A percentile compares a stretch with the other conserved stretches of the same genome.
These are phyloP conservation scores for Odontarrhena argentea DNA, from an alignment of 345 rosid genomes.

Conservation along the genomic window DNA sequence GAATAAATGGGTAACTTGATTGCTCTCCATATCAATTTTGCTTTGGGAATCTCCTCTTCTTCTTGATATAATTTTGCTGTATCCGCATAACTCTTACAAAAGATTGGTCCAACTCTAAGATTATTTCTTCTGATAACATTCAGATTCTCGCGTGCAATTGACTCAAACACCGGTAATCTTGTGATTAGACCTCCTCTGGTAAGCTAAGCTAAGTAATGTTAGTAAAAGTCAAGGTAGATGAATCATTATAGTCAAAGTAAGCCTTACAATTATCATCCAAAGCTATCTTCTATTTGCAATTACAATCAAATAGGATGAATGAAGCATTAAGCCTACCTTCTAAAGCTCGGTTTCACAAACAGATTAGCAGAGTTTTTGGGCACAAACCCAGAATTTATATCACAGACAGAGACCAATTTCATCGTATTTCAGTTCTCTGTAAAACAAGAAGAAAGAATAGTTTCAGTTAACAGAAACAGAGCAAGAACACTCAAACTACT, in stretches of 20 bases:
- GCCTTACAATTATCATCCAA: background rate
- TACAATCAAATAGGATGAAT: background rate
- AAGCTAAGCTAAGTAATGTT: constrained; percentile 37
- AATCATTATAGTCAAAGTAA: constrained; percentile 16
- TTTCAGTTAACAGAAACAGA: constrained; percentile 16
- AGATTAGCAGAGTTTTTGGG: constrained; percentile 12
- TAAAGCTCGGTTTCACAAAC: constrained; percentile 18
- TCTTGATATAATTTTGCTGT: constrained; percentile 30
- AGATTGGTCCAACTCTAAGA: constrained; percentile 23
- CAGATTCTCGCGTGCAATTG: background rate
- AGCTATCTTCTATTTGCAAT: too few relatives aligned
- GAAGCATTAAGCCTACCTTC: constrained; percentile 34
- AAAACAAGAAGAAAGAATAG: background rate
- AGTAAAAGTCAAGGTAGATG: constrained; percentile 24
- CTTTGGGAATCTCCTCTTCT: constrained; percentile 55
- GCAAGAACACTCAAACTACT: constrained; percentile 4
- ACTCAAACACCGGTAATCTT: constrained; percentile 25
- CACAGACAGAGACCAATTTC: constrained; percentile 36
- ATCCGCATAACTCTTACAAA: constrained; percentile 31
- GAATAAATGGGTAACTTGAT: constrained; percentile 80
- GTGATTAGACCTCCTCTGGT: constrained; percentile 25
- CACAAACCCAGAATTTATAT: constrained; percentile 21
- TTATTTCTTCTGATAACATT: constrained; percentile 12
- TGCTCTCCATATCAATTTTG: constrained; percentile 87
- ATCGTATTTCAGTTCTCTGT: constrained; percentile 29